Conservation (phyloP, 2,329 filamentous ascomycete genomes). For the Xylariaceae sp. region DNA sequence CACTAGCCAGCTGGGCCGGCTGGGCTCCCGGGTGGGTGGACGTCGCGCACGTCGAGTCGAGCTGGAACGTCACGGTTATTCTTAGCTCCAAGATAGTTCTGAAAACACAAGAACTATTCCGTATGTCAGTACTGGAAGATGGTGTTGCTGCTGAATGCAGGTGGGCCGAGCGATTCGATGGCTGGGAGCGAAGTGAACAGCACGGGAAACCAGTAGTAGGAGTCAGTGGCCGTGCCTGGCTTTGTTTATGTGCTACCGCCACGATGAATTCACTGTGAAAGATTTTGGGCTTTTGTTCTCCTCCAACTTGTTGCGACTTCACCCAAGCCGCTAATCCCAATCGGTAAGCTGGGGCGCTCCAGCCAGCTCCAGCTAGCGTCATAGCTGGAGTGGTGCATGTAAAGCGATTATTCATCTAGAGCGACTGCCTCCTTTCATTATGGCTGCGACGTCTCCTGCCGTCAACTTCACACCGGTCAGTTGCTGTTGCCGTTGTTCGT, state of each 20-base stretch:
- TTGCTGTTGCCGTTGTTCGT: too few species aligned
- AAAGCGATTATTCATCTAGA: not conserved
- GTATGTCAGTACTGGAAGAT: not conserved
- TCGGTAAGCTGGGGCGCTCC: not conserved
- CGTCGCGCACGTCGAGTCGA: constrained; percentile 12
- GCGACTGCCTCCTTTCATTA: too few species aligned
- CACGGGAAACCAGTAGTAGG: constrained; percentile 9
- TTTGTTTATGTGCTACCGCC: not conserved
- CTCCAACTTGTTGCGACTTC: constrained; percentile 15
- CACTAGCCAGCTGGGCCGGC: constrained; percentile 3
- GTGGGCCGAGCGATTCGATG: constrained; percentile 1
- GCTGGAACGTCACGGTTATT: constrained; percentile 15
- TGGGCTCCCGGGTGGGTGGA: not conserved
- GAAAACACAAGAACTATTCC: constrained; percentile 4
- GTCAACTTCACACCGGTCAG: too few species aligned
- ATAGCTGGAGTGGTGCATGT: not conserved
- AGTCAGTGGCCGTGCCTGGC: not conserved
- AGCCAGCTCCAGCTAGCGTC: not conserved
- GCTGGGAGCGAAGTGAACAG: constrained; percentile 1
- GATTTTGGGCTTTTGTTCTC: constrained; percentile 23
- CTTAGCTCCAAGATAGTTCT: constrained; percentile 26
- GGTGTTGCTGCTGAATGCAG: constrained; percentile 1
- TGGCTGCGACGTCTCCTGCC: too few species aligned
- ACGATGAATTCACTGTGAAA: constrained; percentile 10
- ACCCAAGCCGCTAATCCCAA: not conserved